These are phyloP conservation scores for Cyberlindnera veronae DNA, from an alignment of 805 yeast species.

Conservation along the genomic window DNA sequence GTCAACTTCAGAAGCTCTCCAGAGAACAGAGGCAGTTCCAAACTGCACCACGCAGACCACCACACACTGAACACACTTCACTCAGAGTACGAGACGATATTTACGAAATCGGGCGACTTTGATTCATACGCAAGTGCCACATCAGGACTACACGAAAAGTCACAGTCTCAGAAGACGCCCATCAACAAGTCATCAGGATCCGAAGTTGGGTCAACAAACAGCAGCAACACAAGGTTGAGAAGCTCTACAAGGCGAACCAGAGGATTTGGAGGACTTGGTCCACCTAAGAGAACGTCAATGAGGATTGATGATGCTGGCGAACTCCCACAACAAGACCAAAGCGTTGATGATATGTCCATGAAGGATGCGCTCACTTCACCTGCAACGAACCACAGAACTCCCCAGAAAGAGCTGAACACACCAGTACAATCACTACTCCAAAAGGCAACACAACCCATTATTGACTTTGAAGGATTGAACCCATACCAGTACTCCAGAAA, in stretches of 20 bases:
- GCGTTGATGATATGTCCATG: conserved; percentile 25
- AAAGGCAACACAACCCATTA: neutral
- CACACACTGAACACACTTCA: conserved; percentile 18
- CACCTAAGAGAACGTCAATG: conserved; percentile 32
- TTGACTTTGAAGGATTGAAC: conserved; percentile 36
- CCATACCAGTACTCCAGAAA: conserved; percentile 38
- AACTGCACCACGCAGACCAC: conserved; percentile 13
- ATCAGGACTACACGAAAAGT: conserved; percentile 9
- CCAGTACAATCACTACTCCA: neutral
- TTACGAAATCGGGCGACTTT: conserved; percentile 19
- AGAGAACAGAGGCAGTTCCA: conserved; percentile 4
- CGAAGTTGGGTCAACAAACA: conserved; percentile 11
- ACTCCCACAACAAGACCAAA: neutral
- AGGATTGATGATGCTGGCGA: conserved; percentile 6
- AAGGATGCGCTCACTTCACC: conserved; percentile 12
- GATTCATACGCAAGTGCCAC: conserved; percentile 19
- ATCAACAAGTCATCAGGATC: conserved; percentile 13
- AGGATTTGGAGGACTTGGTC: conserved; percentile 32
- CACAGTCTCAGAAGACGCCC: conserved; percentile 23
- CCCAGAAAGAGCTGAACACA: neutral
- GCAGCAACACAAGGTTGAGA: conserved; percentile 22
- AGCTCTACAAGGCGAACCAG: conserved; percentile 30
- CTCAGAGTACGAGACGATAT: conserved; percentile 25
- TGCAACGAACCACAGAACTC: neutral
- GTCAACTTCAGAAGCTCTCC: conserved; percentile 25